Conservation (phyloP, 2,329 filamentous ascomycete species). For the Venturia oleaginea region DNA sequence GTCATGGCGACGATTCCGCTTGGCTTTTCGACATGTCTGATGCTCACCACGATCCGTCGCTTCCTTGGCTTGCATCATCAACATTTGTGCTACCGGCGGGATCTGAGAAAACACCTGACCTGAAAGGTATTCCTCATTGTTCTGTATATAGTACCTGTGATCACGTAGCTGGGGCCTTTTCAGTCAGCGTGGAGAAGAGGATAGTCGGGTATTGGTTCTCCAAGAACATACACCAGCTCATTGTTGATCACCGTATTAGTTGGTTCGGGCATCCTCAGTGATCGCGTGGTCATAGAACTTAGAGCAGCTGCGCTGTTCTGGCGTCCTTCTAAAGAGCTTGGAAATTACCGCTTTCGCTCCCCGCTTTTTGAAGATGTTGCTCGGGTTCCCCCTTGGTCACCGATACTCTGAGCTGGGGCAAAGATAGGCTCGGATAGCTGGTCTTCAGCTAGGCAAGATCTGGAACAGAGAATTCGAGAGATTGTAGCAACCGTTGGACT, state of each 20-base stretch:
- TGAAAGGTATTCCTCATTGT: not conserved
- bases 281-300: not conserved
- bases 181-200: not conserved
- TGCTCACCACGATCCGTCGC: not conserved
- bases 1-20: not conserved
- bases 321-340: not conserved
- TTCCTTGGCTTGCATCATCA: not conserved
- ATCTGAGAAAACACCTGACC: not conserved
- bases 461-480: not conserved
- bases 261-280: not conserved
- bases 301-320: not conserved
- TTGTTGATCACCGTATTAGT: not conserved
- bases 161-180: not conserved
- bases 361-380: not conserved
- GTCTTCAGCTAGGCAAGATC: not conserved
- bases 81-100: not conserved
- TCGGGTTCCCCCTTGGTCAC: not conserved
- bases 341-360: not conserved
- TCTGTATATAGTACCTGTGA: not conserved
- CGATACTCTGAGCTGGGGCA: not conserved
- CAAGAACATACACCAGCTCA: not conserved
- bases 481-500: not conserved
- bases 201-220: not conserved
- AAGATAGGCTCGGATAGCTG: not conserved
- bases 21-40: not conserved